Conservation (phyloP, 1,284 basidiomycete species). For the Gomphus bonarii region DNA sequence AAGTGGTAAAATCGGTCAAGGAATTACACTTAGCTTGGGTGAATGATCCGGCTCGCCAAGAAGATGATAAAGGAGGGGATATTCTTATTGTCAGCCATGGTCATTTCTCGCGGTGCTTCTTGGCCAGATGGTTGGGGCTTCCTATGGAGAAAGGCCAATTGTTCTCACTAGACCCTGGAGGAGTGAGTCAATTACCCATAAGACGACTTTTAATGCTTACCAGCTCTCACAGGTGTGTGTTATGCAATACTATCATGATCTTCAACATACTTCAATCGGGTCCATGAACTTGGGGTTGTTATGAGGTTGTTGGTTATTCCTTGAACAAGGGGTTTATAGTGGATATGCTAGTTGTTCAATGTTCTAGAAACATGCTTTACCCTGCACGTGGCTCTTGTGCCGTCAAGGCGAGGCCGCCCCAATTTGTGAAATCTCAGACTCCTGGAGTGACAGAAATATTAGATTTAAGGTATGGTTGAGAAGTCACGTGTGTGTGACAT, state of each 20-base stretch:
- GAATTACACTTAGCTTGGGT: constrained; percentile 14
- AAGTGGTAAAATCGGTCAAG: constrained; percentile 14
- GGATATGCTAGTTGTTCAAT: neutral
- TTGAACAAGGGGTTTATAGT: neutral
- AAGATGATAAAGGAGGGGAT: constrained; percentile 18
- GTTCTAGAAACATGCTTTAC: neutral
- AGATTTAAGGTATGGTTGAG: neutral
- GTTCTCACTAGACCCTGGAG: constrained; percentile 19
- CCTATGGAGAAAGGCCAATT: constrained; percentile 16
- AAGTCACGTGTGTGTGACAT: constrained; percentile 3
- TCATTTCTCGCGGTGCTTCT: constrained; percentile 18
- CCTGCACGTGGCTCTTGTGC: neutral
- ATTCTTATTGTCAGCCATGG: constrained; percentile 19
- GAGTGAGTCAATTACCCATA: constrained; percentile 10
- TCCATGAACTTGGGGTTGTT: constrained; percentile 15
- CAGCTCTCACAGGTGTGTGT: constrained; percentile 14
- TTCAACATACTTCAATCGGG: constrained; percentile 14
- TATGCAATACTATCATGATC: constrained; percentile 16
- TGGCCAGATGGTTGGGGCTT: constrained; percentile 18
- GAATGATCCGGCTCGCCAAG: constrained; percentile 13
- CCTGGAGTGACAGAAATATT: neutral
- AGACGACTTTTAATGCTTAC: neutral
- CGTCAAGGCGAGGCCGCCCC: too few species aligned
- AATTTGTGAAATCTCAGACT: neutral
- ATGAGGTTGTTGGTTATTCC: neutral